These are phyloP conservation scores for Macrolepiota albuminosa DNA, from an alignment of 768 basidiomycete genomes.

Conservation along the genomic window DNA sequence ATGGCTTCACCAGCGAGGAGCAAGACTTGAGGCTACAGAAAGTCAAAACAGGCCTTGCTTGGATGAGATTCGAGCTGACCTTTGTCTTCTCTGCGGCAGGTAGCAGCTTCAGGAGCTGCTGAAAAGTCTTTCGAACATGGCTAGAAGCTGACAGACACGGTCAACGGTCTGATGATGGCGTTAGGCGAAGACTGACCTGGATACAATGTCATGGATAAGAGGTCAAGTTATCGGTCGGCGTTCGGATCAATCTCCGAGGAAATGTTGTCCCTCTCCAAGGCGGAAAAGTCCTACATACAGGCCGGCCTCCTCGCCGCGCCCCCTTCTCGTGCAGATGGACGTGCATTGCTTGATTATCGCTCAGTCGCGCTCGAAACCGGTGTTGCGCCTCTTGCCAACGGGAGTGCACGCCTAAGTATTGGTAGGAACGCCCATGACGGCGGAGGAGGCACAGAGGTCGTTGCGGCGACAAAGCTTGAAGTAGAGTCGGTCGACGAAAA, in stretches of 20 bases:
- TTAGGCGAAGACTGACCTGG: slow-evolving; percentile 5
- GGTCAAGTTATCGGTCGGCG: slow-evolving; percentile 6
- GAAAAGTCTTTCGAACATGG: slow-evolving; percentile 48
- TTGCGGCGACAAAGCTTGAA: slow-evolving; percentile 78
- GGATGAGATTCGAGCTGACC: slow-evolving; percentile 29
- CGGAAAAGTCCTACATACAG: slow-evolving; percentile 75
- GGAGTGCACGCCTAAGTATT: slow-evolving; percentile 73
- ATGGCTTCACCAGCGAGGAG: slow-evolving; percentile 62
- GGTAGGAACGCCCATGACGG: slow-evolving; percentile 51
- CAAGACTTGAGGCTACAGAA: slow-evolving; percentile 58
- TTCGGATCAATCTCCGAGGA: slow-evolving; percentile 9
- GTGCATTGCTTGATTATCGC: slow-evolving; percentile 61
- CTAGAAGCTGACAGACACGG: slow-evolving; percentile 1
- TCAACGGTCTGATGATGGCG: background rate
- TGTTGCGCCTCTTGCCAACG: slow-evolving; percentile 77
- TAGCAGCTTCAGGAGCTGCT: slow-evolving; percentile 44
- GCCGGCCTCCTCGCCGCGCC: slow-evolving; percentile 53
- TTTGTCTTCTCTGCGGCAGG: slow-evolving; percentile 46
- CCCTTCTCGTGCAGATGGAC: slow-evolving; percentile 76
- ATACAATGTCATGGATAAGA: slow-evolving; percentile 7
- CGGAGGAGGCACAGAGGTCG: slow-evolving; percentile 68
- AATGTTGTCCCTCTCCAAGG: slow-evolving; percentile 57
- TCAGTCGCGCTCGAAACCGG: slow-evolving; percentile 72
- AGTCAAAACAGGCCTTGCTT: background rate
- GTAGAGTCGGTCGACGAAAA: slow-evolving; percentile 53